These are phyloP conservation scores for Wallacemonas rigidus DNA, from an alignment of 208 protist genomes.

Conservation along the genomic window DNA sequence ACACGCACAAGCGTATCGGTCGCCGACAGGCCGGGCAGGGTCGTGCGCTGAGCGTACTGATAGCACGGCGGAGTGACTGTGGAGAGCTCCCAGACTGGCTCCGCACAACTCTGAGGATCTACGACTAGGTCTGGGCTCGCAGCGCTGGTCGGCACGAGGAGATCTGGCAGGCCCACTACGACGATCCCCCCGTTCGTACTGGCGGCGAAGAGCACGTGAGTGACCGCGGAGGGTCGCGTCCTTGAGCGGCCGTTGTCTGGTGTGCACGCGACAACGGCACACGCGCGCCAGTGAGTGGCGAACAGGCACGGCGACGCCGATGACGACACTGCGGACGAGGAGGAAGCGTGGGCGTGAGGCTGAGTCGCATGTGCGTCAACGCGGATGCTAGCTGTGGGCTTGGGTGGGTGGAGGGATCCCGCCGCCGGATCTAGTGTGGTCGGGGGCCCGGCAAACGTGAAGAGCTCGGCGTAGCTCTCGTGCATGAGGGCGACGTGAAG, in stretches of 20 bases:
- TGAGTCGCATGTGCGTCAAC: constrained; percentile 4
- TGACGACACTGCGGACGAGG: too few relatives aligned
- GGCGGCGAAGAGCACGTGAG: constrained; percentile 7
- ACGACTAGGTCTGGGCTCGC: too few relatives aligned
- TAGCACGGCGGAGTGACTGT: background rate
- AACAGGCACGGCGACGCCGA: background rate
- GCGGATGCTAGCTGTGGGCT: constrained; percentile 2
- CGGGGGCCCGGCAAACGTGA: background rate
- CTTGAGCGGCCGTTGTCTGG: background rate
- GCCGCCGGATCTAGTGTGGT: background rate
- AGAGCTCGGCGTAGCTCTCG: constrained; percentile 17
- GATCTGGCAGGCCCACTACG: constrained; percentile 8
- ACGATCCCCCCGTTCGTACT: constrained; percentile 1
- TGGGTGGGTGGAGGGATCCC: background rate
- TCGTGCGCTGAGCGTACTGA: background rate
- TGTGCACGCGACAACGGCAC: background rate
- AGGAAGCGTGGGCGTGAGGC: background rate
- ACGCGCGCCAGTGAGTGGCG: background rate
- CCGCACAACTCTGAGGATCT: background rate
- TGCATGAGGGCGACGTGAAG: constrained; percentile 12
- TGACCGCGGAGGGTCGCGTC: background rate
- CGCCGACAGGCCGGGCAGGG: background rate
- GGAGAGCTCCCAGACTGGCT: constrained; percentile 8
- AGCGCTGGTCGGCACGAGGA: background rate
- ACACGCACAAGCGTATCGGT: constrained; percentile 1